Base-by-base conservation (phyloP, 2,329 filamentous ascomycete species). In the Venturiaceae sp. region DNA sequence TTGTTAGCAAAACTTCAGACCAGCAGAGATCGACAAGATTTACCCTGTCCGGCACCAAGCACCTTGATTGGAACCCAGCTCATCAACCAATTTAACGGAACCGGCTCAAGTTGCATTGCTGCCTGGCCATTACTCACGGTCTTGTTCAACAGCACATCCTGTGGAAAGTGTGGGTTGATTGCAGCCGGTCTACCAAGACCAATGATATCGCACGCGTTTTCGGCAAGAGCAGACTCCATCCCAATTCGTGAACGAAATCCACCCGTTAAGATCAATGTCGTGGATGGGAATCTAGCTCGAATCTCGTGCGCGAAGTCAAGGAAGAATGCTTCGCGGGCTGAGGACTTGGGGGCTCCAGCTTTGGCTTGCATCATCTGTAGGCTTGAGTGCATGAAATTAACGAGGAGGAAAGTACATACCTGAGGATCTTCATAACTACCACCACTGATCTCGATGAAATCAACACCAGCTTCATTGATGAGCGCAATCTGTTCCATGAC, bases 361-460 rank as follows among this genome's bases (percentile, higher is more conserved):
- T 16, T 32, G 6, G 54, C 23, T 41, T 57, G 54, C 39, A 57
- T 44, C 54, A 57, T 57, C 54, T 57, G 37, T 1, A 16, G 53
- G 26, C 13, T 16, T 55, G 21, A 41, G 37, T 19, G 16, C 16
- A 7, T 41, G 5, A 41, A 19, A 19, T 3, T 5, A 19, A 6
- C n/a, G 16, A 41, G 37, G 6, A 41, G 37, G 19, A 13, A 19
- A n/a, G 30, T 13, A 32, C 36, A 13, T 57, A 57, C 54, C 23
- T 57, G 54, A 3, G 54, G 54, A 30, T 55, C 50, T 68, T 85
- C 77, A 63, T 83, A 84, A 0, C 81, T 85, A 9, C 83, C 83
- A 14, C 83, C 83, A 0, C 74, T 79, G 0, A 85, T 72, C 69
- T 85, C 82, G 14, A 84, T 79, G 62, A 82, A 80, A 66, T 82